phyloP scores from a whole-genome alignment of 2,329 filamentous ascomycete genomes.

The Neofusicoccum umdonicola region DNA sequence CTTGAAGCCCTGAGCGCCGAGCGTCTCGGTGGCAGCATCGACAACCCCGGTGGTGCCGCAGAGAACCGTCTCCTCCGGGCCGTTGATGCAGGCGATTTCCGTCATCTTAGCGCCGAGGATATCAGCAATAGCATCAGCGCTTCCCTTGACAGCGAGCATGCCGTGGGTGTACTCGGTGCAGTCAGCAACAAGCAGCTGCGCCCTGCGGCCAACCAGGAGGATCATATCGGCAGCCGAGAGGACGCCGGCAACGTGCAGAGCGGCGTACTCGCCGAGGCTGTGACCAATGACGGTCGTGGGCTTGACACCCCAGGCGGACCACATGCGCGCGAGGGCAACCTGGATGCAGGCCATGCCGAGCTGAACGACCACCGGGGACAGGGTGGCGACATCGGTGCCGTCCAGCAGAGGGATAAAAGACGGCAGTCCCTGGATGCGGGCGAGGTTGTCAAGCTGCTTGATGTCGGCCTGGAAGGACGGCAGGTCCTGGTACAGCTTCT shows the following conservation, averaged over 20 bases:
- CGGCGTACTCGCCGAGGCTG: constrained; percentile 72
- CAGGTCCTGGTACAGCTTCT: constrained; percentile 50
- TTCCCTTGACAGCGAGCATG: constrained; percentile 61
- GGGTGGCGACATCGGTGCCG: constrained; percentile 48
- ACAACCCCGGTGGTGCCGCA: constrained; percentile 61
- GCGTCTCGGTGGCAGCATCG: constrained; percentile 49
- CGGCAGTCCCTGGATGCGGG: constrained; percentile 46
- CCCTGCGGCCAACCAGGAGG: constrained; percentile 67
- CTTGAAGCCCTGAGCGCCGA: constrained; percentile 57
- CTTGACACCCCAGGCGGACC: constrained; percentile 54
- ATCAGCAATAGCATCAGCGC: constrained; percentile 52
- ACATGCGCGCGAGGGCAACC: constrained; percentile 53
- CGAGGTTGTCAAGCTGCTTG: constrained; percentile 48
- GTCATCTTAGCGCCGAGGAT: constrained; percentile 50
- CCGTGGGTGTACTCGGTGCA: constrained; percentile 66
- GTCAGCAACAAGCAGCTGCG: constrained; percentile 61
- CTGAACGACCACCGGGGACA: constrained; percentile 53
- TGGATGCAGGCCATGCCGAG: constrained; percentile 54
- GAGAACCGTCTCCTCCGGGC: constrained; percentile 72
- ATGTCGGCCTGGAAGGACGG: constrained; percentile 50
- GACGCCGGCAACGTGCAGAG: constrained; percentile 68
- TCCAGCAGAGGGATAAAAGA: constrained; percentile 51
- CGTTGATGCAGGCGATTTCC: constrained; percentile 72
- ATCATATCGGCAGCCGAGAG: constrained; percentile 70
- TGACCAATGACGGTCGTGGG: constrained; percentile 53